Conservation (phyloP, 1,284 basidiomycete species). For the Rhodotorula sp. region DNA sequence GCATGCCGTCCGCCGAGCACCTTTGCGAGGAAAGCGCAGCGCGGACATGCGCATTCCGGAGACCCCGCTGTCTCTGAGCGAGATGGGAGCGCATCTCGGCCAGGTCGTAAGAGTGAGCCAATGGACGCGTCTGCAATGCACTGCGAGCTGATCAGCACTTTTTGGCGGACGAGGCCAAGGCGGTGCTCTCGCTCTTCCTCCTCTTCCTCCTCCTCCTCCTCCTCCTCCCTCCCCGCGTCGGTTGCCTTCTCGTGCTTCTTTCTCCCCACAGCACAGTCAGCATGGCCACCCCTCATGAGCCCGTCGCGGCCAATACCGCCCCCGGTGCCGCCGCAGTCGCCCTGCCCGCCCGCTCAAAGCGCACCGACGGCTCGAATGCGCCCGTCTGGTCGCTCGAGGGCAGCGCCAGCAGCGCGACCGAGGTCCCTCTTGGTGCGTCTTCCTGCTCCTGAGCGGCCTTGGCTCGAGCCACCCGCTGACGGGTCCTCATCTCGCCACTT, state of each 20-base stretch:
- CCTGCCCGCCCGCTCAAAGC: slow-evolving; percentile 12
- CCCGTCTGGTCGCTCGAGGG: slow-evolving; percentile 38
- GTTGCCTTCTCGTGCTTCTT: neutral
- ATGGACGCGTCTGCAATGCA: neutral
- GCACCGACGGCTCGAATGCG: slow-evolving; percentile 4
- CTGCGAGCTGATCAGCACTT: neutral
- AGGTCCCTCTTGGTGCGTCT: slow-evolving; percentile 36
- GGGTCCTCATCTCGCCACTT: neutral
- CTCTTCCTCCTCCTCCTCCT: neutral
- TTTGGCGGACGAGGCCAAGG: neutral
- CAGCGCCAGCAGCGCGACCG: slow-evolving; percentile 8
- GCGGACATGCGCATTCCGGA: neutral
- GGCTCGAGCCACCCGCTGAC: neutral
- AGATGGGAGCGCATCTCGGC: neutral
- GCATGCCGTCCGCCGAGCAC: no score
- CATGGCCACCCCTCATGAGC: slow-evolving; percentile 3
- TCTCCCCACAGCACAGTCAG: neutral
- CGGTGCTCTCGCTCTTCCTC: neutral
- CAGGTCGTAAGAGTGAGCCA: neutral
- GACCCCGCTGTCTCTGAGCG: neutral
- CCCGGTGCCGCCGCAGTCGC: slow-evolving; percentile 32
- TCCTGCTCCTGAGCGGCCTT: neutral
- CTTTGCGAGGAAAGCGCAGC: neutral
- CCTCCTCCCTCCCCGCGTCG: neutral
- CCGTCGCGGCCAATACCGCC: slow-evolving; percentile 27